Evolutionary conservation across 2,329 filamentous ascomycete species (phyloP).

Genomic region (Fusarium annulatum): DNA sequence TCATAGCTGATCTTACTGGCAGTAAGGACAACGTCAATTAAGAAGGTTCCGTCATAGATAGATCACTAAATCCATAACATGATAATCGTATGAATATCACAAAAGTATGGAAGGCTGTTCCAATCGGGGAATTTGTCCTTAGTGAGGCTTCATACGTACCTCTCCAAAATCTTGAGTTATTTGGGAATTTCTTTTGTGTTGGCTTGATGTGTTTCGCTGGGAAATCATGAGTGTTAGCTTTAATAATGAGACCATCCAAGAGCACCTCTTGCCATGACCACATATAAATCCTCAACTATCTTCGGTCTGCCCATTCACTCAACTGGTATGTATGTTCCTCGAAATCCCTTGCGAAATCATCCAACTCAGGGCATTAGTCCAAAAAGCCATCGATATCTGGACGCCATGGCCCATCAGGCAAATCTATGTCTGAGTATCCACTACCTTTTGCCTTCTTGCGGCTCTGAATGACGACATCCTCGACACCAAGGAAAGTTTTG

Average conservation of each 20-base stretch:
- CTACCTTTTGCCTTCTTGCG: background rate
- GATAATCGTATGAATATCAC: background rate
- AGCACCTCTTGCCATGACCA: rapidly evolving
- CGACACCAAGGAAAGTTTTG: rapidly evolving
- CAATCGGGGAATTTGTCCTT: rapidly evolving
- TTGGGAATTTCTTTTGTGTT: background rate
- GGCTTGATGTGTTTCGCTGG: background rate
- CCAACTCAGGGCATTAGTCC: background rate
- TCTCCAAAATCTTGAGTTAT: background rate
- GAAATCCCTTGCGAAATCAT: background rate
- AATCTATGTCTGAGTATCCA: background rate
- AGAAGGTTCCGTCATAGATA: background rate
- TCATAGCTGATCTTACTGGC: background rate
- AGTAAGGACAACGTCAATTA: no score
- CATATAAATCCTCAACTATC: no score
- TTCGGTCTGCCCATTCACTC: background rate
- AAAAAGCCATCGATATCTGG: background rate
- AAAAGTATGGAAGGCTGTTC: background rate
- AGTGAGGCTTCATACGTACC: background rate
- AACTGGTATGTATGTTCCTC: rapidly evolving
- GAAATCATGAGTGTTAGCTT: background rate
- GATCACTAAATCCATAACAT: background rate
- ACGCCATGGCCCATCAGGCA: background rate
- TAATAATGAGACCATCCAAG: background rate
- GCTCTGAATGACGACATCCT: background rate